Conservation (phyloP, 768 basidiomycete genomes). For the Lyophyllum semitale region DNA sequence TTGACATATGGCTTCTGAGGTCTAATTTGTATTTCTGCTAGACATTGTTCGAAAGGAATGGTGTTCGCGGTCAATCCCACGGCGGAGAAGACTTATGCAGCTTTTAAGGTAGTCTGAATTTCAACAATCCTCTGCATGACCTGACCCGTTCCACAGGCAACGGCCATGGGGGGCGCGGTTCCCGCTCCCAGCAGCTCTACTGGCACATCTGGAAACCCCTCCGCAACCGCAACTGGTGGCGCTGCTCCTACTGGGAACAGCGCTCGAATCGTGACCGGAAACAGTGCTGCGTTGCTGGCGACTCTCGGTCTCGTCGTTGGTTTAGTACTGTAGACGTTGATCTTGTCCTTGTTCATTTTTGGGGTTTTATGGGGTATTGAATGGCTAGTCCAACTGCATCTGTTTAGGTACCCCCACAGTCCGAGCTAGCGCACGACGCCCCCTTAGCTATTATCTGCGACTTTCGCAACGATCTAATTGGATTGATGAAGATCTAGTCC, state of each 20-base stretch:
- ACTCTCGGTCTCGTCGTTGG: constrained; percentile 19
- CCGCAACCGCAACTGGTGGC: constrained; percentile 7
- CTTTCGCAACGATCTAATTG: neutral
- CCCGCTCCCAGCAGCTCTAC: constrained; percentile 1
- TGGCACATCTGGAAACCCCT: constrained; percentile 1
- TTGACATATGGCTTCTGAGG: neutral
- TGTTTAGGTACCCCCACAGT: neutral
- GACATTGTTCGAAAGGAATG: constrained; percentile 52
- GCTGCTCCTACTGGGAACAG: constrained; percentile 7
- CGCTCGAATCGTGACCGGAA: constrained; percentile 13
- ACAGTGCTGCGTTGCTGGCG: constrained; percentile 16
- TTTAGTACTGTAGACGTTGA: constrained; percentile 18
- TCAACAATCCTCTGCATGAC: constrained; percentile 29
- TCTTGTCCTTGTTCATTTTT: constrained; percentile 1
- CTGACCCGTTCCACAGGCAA: constrained; percentile 17
- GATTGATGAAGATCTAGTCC: no score
- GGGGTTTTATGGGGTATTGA: constrained; percentile 2
- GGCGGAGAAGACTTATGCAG: constrained; percentile 40
- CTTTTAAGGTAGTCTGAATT: constrained; percentile 9
- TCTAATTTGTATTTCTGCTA: constrained; percentile 13
- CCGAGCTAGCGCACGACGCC: no score
- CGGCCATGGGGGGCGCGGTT: constrained; percentile 23
- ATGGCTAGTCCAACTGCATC: constrained; percentile 14
- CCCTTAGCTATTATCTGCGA: no score
- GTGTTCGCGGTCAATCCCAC: constrained; percentile 59